Conservation (phyloP, 139 green algal species). For the Dunaliella primolecta region DNA sequence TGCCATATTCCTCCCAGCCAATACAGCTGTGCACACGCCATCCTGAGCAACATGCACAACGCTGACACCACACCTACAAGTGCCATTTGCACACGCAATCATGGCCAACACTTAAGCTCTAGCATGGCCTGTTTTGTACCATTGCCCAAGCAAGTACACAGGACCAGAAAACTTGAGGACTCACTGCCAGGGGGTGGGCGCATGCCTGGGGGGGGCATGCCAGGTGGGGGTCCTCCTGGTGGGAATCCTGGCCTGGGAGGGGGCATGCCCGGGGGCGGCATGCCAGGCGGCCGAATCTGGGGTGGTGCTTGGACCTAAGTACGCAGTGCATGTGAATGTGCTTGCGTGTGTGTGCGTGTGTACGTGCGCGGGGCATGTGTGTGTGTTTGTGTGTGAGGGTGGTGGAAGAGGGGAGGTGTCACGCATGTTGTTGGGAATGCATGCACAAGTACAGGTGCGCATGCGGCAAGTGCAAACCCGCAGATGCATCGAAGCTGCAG, state of each 20-base stretch:
- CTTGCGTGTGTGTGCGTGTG: not conserved
- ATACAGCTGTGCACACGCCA: not conserved
- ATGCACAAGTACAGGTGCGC: too few relatives aligned
- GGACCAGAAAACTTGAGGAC: too few relatives aligned
- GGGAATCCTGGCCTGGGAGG: slow-evolving; percentile 18
- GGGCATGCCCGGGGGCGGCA: slow-evolving; percentile 28
- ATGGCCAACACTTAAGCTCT: not conserved
- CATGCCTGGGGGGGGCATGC: slow-evolving; percentile 15
- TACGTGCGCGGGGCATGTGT: too few relatives aligned
- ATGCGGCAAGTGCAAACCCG: too few relatives aligned
- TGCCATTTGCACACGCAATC: not conserved
- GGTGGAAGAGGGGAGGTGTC: too few relatives aligned
- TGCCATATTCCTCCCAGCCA: too few relatives aligned
- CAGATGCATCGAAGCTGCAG: too few relatives aligned
- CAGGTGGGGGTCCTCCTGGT: slow-evolving; percentile 13
- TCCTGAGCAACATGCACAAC: not conserved
- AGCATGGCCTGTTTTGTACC: too few relatives aligned
- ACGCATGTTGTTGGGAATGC: too few relatives aligned
- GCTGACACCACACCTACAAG: not conserved
- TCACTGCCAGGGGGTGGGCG: slow-evolving; percentile 14
- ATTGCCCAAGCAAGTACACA: not conserved
- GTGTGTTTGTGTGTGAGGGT: not conserved
- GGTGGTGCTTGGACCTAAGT: not conserved
- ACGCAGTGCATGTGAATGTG: not conserved
- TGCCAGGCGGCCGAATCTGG: slow-evolving; percentile 59